Conservation (phyloP, 139 green algal species). For the Tetradesmus obliquus region DNA sequence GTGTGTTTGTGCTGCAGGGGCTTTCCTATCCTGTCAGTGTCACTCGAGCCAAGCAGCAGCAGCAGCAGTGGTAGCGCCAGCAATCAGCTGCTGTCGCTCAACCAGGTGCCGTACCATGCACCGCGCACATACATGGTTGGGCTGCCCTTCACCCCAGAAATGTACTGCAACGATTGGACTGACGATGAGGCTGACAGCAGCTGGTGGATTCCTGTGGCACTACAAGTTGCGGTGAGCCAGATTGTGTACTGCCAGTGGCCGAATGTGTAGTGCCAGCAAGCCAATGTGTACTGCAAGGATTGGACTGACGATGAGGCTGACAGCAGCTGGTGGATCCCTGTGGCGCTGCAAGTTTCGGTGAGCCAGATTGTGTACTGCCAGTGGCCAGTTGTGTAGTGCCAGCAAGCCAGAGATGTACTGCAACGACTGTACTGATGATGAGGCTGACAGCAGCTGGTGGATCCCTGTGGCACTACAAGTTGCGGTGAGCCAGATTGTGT, state of each 20-base stretch:
- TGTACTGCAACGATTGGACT: constrained; percentile 44
- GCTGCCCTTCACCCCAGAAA: constrained; percentile 15
- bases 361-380: too few species aligned
- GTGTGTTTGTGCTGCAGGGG: not conserved
- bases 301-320: constrained; percentile 23
- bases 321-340: constrained; percentile 32
- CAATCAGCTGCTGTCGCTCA: constrained; percentile 18
- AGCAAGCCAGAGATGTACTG: constrained; percentile 32
- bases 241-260: too few species aligned
- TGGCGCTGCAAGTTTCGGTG: too few species aligned
- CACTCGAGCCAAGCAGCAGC: constrained; percentile 17
- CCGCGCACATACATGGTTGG: constrained; percentile 38
- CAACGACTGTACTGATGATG: constrained; percentile 34
- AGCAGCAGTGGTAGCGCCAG: not conserved
- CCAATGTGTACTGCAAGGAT: too few species aligned
- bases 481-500: not conserved
- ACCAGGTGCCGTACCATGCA: constrained; percentile 37
- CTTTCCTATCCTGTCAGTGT: constrained; percentile 25
- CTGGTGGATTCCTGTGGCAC: not conserved
- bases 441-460: not conserved
- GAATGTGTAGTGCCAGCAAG: not conserved
- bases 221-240: not conserved
- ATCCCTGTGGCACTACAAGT: not conserved
- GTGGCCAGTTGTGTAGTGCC: not conserved
- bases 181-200: not conserved